Evolutionary conservation across 306 rosid genomes (phyloP), one percentile per base, ranked within the genome.

Genomic region (Acacia acuminata): DNA sequence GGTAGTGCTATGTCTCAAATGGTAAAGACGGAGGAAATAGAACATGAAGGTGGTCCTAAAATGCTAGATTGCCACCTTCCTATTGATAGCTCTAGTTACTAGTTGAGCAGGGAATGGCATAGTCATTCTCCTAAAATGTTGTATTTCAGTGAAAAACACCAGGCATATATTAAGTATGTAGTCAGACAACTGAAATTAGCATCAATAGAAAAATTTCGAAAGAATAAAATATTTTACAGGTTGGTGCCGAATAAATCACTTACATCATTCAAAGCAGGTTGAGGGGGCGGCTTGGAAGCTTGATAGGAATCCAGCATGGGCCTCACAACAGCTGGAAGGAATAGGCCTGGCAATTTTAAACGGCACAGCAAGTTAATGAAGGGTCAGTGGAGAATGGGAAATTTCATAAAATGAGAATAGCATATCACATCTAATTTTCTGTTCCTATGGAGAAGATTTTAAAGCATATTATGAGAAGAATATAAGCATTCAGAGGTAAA

Each of bases 281-380:
- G 99, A 38, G 98, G 97, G 71, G 91, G 93, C 79, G 86, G 88
- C 85, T 94, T 85, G 47, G 98, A 75, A 44, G 91, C 86, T 83
- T 90, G 92, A 81, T 87, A 94, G 27, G 98, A 91, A 88, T 96
- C 99, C 85, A 96, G 83, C 24, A 94, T 90, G 58, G 99, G 99
- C 82, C 99, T 92, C 71, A 96, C 97, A 42, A 94, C 75, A 38
- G 98, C 97, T 8, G 99, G 99, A 73, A 96, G 97, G 82, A 92
- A 88, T 84, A 96, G 97, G 20, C 99, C 99, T 96, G 90, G n/a
- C 78, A 84, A 81, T 81, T 77, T 82, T 64, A 15, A 32, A 75
- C 78, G 73, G 32, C 86, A 80, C 8, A 36, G 75, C 55, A 50
- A 81, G 83, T 78, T 61, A n/a, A 81, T 22, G 63, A 47, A 34